Percentiles rank a stretch among this genome's conserved stretches.
phyloP scores from a whole-genome alignment of 1,284 basidiomycete genomes.

The Leccinum variabile region DNA sequence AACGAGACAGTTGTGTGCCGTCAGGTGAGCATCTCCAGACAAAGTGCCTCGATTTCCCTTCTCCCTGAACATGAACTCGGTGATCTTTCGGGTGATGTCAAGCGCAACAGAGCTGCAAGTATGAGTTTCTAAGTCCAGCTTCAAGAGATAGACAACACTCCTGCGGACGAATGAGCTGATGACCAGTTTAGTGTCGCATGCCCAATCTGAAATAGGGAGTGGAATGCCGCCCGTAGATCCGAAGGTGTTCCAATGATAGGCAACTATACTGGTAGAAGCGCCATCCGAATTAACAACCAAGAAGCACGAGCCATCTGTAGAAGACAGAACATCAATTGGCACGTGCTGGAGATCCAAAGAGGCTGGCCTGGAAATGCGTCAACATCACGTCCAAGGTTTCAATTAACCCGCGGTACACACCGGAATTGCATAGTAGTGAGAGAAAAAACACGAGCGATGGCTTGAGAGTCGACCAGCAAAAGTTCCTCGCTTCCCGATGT shows the following conservation, averaged over 20 bases:
- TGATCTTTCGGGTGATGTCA: slow-evolving; percentile 52
- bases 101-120: slow-evolving; percentile 44
- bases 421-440: slow-evolving; percentile 52
- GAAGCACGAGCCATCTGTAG: slow-evolving; percentile 58
- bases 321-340: slow-evolving; percentile 41
- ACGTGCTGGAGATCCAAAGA: slow-evolving; percentile 39
- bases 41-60: slow-evolving; percentile 23
- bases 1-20: slow-evolving; percentile 49
- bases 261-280: slow-evolving; percentile 29
- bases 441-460: slow-evolving; percentile 49
- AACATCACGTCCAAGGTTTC: neutral
- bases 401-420: slow-evolving; percentile 28
- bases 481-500: slow-evolving; percentile 51
- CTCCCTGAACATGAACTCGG: slow-evolving; percentile 55
- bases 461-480: slow-evolving; percentile 45
- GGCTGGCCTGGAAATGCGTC: slow-evolving; percentile 42
- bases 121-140: slow-evolving; percentile 35
- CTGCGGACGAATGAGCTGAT: slow-evolving; percentile 49
- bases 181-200: slow-evolving; percentile 26
- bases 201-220: slow-evolving; percentile 35
- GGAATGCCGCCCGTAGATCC: slow-evolving; percentile 48
- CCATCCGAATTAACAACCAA: slow-evolving; percentile 34
- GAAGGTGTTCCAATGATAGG: slow-evolving; percentile 58
- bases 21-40: slow-evolving; percentile 21
- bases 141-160: slow-evolving; percentile 43